Conservation (phyloP, 257 asterid genomes). For the Gentiana straminea region DNA sequence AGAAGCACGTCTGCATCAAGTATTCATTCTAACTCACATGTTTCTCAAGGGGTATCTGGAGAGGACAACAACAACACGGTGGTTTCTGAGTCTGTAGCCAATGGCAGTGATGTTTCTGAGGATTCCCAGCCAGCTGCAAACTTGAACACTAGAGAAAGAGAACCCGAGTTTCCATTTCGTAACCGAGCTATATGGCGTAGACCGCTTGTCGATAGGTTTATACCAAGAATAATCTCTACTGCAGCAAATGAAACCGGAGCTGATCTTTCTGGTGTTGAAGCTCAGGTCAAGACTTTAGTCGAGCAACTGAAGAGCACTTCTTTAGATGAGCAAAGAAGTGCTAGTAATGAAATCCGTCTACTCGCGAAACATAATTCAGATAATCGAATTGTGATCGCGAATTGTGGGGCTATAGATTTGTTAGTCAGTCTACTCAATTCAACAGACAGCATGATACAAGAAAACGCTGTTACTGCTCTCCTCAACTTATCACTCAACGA, state of each 20-base stretch:
- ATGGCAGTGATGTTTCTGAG: conserved; percentile 6
- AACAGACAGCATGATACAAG: conserved; percentile 20
- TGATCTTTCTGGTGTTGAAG: conserved; percentile 21
- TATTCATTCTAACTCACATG: conserved; percentile 14
- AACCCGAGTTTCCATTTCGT: conserved; percentile 18
- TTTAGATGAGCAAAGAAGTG: conserved; percentile 24
- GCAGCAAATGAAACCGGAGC: conserved; percentile 22
- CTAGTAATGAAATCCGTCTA: conserved; percentile 26
- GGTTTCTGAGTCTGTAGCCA: conserved; percentile 2
- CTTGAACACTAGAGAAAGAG: conserved; percentile 13
- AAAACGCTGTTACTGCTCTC: conserved; percentile 31
- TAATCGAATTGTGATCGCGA: conserved; percentile 29
- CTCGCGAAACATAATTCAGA: conserved; percentile 37
- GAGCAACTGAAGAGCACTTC: conserved; percentile 22
- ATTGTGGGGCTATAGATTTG: conserved; percentile 24
- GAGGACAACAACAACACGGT: conserved; percentile 14
- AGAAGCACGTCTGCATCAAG: conserved; percentile 19
- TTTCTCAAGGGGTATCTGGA: conserved; percentile 9
- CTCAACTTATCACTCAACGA: conserved; percentile 28
- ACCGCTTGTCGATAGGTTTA: conserved; percentile 23
- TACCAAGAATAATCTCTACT: conserved; percentile 26
- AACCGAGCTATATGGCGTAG: conserved; percentile 20
- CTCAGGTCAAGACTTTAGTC: conserved; percentile 19
- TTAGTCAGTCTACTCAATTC: conserved; percentile 25
- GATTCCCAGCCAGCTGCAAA: conserved; percentile 12